Evolutionary conservation across 345 rosid genomes (phyloP).

Genomic region (Gossypioides kirkii): DNA sequence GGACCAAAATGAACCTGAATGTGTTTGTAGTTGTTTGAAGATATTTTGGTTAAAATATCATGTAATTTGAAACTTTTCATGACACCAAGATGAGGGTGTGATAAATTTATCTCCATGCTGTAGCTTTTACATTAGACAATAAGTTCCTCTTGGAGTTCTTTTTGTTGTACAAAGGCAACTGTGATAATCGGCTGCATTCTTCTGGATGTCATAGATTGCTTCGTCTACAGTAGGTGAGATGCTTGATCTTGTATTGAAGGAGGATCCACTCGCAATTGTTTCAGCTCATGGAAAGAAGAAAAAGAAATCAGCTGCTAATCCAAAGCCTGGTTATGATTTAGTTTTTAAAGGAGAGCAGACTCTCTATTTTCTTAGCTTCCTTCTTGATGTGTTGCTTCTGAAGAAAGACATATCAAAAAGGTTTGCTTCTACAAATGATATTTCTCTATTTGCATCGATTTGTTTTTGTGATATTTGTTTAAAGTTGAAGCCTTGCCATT

Average conservation of each 20-base stretch:
- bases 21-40: conserved; percentile 5
- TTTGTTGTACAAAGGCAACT: background rate
- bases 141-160: conserved; percentile 13
- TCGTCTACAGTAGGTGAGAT: conserved; percentile 50
- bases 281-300: conserved; percentile 48
- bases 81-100: background rate
- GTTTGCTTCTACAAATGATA: conserved; percentile 31
- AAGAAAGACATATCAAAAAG: conserved; percentile 77
- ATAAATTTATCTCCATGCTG: background rate
- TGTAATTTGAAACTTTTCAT: background rate
- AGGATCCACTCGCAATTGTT: conserved; percentile 29
- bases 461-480: background rate
- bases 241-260: conserved; percentile 42
- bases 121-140: background rate
- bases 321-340: conserved; percentile 25
- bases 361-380: conserved; percentile 50
- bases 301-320: conserved; percentile 34
- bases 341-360: conserved; percentile 40
- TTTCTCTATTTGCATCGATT: background rate
- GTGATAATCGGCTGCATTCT: background rate
- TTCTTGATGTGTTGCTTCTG: conserved; percentile 69
- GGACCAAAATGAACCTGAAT: background rate
- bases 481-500: conserved; percentile 13
- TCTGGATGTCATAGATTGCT: conserved; percentile 50
- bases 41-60: conserved; percentile 8